phyloP scores from a whole-genome alignment of 495 filamentous ascomycete species.

The Aspergillus hancockii region DNA sequence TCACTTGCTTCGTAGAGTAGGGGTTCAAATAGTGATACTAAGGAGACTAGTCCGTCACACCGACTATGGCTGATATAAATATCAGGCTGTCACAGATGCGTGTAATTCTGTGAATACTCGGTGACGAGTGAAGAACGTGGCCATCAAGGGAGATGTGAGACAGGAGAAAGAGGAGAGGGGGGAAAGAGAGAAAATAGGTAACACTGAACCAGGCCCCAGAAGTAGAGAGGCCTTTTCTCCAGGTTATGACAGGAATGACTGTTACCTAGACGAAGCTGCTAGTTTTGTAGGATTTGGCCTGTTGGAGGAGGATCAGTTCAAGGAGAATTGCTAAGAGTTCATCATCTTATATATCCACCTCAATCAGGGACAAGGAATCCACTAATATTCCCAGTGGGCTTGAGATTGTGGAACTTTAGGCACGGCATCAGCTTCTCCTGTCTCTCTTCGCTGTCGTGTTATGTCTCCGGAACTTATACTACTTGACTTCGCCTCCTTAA shows the following conservation, averaged over 20 bases:
- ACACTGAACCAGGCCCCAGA: background rate
- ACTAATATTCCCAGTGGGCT: background rate
- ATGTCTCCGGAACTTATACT: background rate
- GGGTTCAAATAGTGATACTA: no score
- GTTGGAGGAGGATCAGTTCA: background rate
- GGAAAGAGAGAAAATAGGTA: background rate
- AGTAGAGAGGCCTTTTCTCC: background rate
- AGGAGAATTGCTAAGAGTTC: background rate
- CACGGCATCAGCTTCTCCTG: constrained; percentile 4
- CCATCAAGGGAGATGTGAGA: no score
- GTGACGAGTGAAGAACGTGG: no score
- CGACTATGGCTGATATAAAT: no score
- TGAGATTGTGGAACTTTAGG: constrained; percentile 6
- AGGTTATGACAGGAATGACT: background rate
- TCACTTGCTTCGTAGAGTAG: no score
- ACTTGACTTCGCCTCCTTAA: constrained; percentile 25
- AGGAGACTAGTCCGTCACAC: no score
- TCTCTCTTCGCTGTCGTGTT: background rate
- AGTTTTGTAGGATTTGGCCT: background rate
- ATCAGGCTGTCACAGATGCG: no score
- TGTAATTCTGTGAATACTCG: no score
- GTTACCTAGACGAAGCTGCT: background rate
- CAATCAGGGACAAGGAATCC: constrained; percentile 1
- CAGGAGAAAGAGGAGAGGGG: no score
- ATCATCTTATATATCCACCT: background rate